Base-by-base conservation (phyloP, 1,139 yeast species). In the Magnusiomyces fungicola region DNA sequence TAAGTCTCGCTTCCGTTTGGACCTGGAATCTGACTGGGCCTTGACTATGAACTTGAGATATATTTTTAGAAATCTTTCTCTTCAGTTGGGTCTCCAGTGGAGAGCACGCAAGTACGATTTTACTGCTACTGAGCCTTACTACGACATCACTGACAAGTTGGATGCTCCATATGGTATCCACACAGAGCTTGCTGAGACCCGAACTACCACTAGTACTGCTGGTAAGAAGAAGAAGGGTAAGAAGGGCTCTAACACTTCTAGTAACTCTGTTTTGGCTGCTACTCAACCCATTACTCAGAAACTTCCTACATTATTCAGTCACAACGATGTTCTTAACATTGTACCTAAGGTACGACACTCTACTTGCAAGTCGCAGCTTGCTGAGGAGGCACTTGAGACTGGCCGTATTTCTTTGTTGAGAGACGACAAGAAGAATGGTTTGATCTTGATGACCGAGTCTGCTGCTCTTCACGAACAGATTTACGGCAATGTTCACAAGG, bases 51-150 rank as follows among this genome's bases (percentile, higher is more conserved):
- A 50, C 42, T 29, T 43, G 25, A 46, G 53, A 27, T 76, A 76
- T 52, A 64, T 88, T 49, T 72, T 87, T 62, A 79, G 92, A 69
- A 88, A 83, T 56, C 73, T 89, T 54, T 81, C 96, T 16, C 61
- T 73, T 50, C 83, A 85, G 67, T 79, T 82, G 58, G 98, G 98
- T 69, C 78, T 92, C 52, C 98, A 92, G 70, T 83, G 96, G 87
- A 70, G 72, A 56, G 45, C 78, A n/a, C 73, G 70, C 54, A 66
- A 71, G 19, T 82, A 78, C 62, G 69, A 66, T 14, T 79, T 79
- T 62, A 54, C 50, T 10, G 50, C 48, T 27, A 43, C 47, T 9
- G 44, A 40, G 43, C 69, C 68, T 25, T 43, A 43, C 46, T 43
- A 43, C 32, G n/a, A 33, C 2, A 24, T 14, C 18, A 25, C 33